Evolutionary conservation across 176 grass and related monocot species (phyloP).

Genomic region (Alopecurus myosuroides): DNA sequence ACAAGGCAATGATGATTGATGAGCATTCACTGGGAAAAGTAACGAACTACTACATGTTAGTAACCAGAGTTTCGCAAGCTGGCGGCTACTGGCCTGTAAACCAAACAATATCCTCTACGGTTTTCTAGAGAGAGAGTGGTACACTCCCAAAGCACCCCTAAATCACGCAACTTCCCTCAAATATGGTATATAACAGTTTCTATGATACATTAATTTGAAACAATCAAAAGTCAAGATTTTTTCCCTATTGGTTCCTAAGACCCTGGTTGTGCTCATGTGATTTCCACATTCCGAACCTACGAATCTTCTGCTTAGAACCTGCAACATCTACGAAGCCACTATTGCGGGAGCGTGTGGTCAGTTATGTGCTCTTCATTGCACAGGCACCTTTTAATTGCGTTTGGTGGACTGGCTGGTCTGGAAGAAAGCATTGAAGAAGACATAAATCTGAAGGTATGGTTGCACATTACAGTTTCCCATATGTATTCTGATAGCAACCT

Average conservation of each 20-base stretch:
- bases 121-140: not conserved
- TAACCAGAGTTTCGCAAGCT: not conserved
- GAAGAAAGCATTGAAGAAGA: conserved; percentile 99
- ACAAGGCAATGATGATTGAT: not conserved
- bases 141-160: not conserved
- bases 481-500: not conserved
- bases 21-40: not conserved
- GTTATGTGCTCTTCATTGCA: conserved; percentile 14
- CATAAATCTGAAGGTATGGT: conserved; percentile 68
- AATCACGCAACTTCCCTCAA: not conserved
- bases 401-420: conserved; percentile 90
- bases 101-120: not conserved
- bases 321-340: not conserved
- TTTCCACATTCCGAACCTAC: not conserved
- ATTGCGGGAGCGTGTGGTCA: not conserved
- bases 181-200: not conserved
- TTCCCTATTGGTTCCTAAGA: not conserved
- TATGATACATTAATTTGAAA: not conserved
- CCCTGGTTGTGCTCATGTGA: not conserved
- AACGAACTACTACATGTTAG: not conserved
- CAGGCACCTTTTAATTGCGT: conserved; percentile 91
- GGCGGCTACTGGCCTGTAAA: not conserved
- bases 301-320: not conserved
- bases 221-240: not conserved
- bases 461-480: not conserved